Evolutionary conservation across 1,139 yeast species (phyloP), one percentile per base, ranked within the genome.

Genomic region (Hemisphaericaspora xylanilytica): DNA sequence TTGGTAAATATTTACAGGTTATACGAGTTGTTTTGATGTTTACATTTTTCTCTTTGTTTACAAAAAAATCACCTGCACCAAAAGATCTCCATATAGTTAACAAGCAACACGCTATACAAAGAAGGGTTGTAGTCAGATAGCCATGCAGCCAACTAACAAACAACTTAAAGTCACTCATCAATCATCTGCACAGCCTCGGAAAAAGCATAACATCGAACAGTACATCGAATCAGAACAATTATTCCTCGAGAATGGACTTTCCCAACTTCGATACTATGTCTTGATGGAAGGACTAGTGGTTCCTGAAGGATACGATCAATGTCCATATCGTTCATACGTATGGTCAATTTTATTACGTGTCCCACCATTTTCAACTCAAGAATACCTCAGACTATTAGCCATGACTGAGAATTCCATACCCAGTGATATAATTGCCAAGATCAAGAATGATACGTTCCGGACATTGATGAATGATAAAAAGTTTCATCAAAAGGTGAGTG

Each of bases 401-500:
- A 61, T 67, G 27, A 88, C 89, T 0, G 79, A 85, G 3, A 70
- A 78, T 4, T 58, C 66, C 0, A 51, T 71, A 17, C 44, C 59
- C 12, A 55, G 58, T 4, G 72, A 65, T 20, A 70, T 81, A 3
- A 79, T 81, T 45, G 72, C 76, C 36, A 89, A 89, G 60, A 89
- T 89, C 46, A 75, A 82, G 44, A 86, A 89, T 58, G 97, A 89
- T 55, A 86, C 96, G 1, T 88, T 88, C 52, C 65, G 97, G 39
- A 89, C 97, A 0, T 70, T 89, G 48, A 84, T 85, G 61, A 82
- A 88, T 35, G 96, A 89, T 57, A 65, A 70, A 31, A 59, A 62
- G 28, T 89, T 89, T 62, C 81, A 80, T 47, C 65, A 65, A 42
- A 75, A 75, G 44, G 96, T 89, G 1, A 61, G 78, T 28, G 95